phyloP scores from a whole-genome alignment of 176 grass and related monocot genomes.

The Thinopyrum elongatum region DNA sequence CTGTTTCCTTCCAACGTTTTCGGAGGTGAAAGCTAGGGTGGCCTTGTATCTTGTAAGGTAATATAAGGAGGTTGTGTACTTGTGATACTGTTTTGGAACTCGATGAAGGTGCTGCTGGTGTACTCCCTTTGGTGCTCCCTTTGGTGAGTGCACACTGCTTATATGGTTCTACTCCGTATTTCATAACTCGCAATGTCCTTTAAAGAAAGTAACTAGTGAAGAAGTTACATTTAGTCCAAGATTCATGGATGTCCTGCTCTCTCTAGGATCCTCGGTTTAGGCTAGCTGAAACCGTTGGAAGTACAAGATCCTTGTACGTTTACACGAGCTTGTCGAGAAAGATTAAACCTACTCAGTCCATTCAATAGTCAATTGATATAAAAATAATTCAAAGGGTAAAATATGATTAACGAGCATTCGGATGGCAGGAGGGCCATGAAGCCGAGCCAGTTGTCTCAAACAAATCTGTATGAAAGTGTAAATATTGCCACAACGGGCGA shows the following conservation, averaged over 20 bases:
- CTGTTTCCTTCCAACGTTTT: slow-evolving; percentile 24
- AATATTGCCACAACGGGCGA: too few species aligned
- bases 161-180: not conserved
- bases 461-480: too few species aligned
- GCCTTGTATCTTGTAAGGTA: slow-evolving; percentile 27
- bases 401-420: too few species aligned
- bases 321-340: too few species aligned
- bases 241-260: not conserved
- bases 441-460: too few species aligned
- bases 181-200: not conserved
- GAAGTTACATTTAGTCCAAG: not conserved
- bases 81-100: not conserved
- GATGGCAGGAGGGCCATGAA: too few species aligned
- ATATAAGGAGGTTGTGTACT: not conserved
- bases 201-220: not conserved
- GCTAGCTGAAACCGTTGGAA: not conserved
- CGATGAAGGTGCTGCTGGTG: not conserved
- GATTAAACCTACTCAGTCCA: too few species aligned
- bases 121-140: not conserved
- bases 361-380: too few species aligned
- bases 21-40: slow-evolving; percentile 8
- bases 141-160: not conserved
- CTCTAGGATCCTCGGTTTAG: not conserved
- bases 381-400: too few species aligned
- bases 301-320: too few species aligned